Evolutionary conservation across 768 basidiomycete species (phyloP).

Genomic region (Agaricus subrufescens): DNA sequence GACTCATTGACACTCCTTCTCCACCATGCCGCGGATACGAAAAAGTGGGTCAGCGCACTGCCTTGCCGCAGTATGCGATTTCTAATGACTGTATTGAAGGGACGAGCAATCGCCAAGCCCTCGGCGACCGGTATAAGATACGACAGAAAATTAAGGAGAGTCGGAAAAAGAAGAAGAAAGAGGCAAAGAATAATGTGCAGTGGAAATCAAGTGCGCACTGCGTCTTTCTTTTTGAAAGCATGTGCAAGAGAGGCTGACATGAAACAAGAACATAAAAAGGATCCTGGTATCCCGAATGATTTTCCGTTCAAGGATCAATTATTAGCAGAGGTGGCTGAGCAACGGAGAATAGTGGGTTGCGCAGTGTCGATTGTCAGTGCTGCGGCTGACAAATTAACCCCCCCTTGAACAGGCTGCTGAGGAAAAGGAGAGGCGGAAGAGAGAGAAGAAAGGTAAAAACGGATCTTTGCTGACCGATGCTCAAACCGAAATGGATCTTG

Average conservation of each 20-base stretch:
- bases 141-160: constrained; percentile 74
- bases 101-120: constrained; percentile 78
- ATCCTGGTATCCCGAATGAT: constrained; percentile 90
- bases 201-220: constrained; percentile 81
- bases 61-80: background rate
- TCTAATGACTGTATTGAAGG: constrained; percentile 36
- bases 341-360: constrained; percentile 62
- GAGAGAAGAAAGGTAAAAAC: constrained; percentile 38
- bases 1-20: background rate
- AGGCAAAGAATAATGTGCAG: constrained; percentile 70
- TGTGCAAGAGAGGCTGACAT: background rate
- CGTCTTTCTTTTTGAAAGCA: background rate
- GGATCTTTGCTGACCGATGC: constrained; percentile 15
- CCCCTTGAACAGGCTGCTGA: constrained; percentile 59
- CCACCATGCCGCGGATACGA: constrained; percentile 59
- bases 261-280: constrained; percentile 67
- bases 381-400: background rate
- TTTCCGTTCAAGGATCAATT: constrained; percentile 95
- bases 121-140: constrained; percentile 67
- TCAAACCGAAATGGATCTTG: constrained; percentile 17
- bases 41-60: constrained; percentile 42
- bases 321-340: constrained; percentile 82
- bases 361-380: background rate
- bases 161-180: constrained; percentile 70
- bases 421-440: constrained; percentile 65